These are phyloP conservation scores for Citrus glauca DNA, from an alignment of 345 rosid species.

Conservation along the genomic window DNA sequence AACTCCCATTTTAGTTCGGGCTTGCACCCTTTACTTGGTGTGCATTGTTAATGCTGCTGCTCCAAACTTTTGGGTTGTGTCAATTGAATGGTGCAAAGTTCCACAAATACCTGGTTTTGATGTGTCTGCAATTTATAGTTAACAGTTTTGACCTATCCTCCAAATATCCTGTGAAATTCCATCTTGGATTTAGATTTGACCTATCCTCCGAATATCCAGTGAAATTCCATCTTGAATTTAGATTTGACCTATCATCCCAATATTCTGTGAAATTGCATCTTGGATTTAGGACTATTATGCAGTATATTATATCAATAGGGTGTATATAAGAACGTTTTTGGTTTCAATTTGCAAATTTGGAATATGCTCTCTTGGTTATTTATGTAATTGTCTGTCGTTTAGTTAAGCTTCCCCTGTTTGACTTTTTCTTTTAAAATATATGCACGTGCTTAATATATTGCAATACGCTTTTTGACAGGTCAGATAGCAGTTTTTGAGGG, in stretches of 20 bases:
- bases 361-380: not conserved
- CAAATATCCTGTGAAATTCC: not conserved
- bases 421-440: not conserved
- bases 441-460: not conserved
- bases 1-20: not conserved
- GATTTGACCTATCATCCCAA: too few relatives aligned
- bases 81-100: not conserved
- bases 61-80: not conserved
- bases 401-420: not conserved
- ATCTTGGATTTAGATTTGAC: not conserved
- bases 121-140: not conserved
- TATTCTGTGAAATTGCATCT: not conserved
- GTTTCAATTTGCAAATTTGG: not conserved
- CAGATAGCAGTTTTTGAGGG: not conserved
- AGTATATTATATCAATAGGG: not conserved
- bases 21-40: not conserved
- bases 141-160: not conserved
- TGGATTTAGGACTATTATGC: not conserved
- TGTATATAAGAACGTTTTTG: not conserved
- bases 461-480: not conserved
- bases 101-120: not conserved
- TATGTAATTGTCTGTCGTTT: not conserved
- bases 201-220: too few relatives aligned
- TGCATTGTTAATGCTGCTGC: not conserved
- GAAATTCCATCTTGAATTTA: not conserved